These are phyloP conservation scores for Casuarina equisetifolia DNA, from an alignment of 306 rosid genomes.

Conservation along the genomic window DNA sequence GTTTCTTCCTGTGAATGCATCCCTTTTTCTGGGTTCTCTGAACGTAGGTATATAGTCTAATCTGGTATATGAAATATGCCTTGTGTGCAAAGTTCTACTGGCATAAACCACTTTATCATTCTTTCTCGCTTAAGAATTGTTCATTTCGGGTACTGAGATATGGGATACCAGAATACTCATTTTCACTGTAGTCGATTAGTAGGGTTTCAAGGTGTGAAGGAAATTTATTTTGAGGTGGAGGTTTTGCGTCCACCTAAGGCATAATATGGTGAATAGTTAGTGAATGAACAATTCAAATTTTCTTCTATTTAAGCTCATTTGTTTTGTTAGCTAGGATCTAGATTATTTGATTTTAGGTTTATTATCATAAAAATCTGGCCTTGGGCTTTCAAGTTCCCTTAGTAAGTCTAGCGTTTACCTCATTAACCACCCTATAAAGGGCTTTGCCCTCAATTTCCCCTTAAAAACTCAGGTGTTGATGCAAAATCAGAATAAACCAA, in stretches of 20 bases:
- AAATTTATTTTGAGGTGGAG: too few relatives aligned
- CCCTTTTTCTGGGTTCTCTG: neutral
- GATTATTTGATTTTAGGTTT: neutral
- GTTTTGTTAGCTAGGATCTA: neutral
- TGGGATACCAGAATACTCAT: too few relatives aligned
- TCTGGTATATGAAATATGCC: neutral
- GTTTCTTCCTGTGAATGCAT: neutral
- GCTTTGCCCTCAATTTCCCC: neutral
- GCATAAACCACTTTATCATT: neutral
- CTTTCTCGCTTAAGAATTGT: neutral
- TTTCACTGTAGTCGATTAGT: neutral
- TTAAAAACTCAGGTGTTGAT: neutral
- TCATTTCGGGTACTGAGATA: neutral
- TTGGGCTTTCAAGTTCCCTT: neutral
- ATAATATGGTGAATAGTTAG: too few relatives aligned
- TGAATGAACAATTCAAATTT: neutral
- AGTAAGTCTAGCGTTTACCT: neutral
- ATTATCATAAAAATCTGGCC: neutral
- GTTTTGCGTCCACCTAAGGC: too few relatives aligned
- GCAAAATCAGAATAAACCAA: neutral
- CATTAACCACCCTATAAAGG: neutral
- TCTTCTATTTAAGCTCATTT: neutral
- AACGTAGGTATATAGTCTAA: neutral
- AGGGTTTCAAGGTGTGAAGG: neutral
- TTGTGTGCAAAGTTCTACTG: neutral